Conservation (phyloP, 2,329 filamentous ascomycete genomes). For the Eutypa lata region DNA sequence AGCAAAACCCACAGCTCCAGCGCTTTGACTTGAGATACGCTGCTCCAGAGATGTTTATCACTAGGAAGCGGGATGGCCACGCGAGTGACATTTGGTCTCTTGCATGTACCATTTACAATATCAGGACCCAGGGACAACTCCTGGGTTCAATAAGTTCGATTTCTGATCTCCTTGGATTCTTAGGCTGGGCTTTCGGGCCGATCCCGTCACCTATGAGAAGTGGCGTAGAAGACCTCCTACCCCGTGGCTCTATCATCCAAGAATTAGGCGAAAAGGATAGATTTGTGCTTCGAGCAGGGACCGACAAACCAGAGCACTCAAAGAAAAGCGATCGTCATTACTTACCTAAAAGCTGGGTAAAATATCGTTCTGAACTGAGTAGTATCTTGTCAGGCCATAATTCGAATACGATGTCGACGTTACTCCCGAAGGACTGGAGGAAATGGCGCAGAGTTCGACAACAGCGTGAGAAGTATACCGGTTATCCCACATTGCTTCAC, state of each 20-base stretch:
- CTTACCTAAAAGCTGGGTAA: not conserved
- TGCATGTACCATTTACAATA: constrained; percentile 4
- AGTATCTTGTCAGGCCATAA: not conserved
- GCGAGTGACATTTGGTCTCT: constrained; percentile 10
- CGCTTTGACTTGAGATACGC: constrained; percentile 2
- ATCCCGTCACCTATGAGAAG: constrained; percentile 5
- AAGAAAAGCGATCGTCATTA: not conserved
- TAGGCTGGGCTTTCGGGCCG: constrained; percentile 7
- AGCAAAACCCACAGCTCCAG: not conserved
- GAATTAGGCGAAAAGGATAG: no score
- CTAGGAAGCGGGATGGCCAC: not conserved
- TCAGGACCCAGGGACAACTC: constrained; percentile 2
- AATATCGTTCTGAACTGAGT: not conserved
- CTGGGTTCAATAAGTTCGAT: constrained; percentile 3
- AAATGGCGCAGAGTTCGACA: constrained; percentile 4
- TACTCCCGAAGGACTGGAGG: not conserved
- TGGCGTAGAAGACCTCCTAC: constrained; percentile 1
- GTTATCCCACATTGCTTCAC: constrained; percentile 4
- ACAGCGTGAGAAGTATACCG: constrained; percentile 2
- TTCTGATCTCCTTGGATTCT: constrained; percentile 5
- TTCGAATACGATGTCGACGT: not conserved
- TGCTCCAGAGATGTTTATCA: constrained; percentile 5
- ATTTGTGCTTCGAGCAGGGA: not conserved
- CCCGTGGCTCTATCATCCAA: not conserved
- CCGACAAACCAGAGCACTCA: not conserved